Evolutionary conservation across 176 grass and related monocot species (phyloP).

Genomic region (Triticum timopheevii): DNA sequence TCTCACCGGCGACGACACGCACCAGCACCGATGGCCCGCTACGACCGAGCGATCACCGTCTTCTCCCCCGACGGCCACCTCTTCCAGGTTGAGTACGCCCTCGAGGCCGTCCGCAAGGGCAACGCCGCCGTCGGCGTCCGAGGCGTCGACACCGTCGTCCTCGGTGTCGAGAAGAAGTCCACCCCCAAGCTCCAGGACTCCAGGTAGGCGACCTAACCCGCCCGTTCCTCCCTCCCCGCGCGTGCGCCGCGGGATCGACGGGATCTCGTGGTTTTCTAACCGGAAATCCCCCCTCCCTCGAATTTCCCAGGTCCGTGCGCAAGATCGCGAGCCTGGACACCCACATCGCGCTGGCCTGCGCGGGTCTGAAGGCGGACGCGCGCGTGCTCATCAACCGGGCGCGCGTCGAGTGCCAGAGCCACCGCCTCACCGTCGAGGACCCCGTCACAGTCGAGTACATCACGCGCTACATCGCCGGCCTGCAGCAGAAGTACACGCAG

Average conservation of each 20-base stretch:
- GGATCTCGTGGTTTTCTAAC: conserved; percentile 30
- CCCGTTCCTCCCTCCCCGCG: background rate
- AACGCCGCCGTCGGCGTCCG: conserved; percentile 40
- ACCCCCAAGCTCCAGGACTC: conserved; percentile 98
- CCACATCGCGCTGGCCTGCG: conserved; percentile 88
- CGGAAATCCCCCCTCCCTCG: background rate
- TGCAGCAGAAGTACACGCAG: conserved; percentile 96
- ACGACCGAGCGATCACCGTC: conserved; percentile 96
- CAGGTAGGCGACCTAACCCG: conserved; percentile 40
- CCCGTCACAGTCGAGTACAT: conserved; percentile 94
- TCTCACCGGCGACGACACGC: background rate
- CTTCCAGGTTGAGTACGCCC: conserved; percentile 98
- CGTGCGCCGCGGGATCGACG: background rate
- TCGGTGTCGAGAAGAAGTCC: conserved; percentile 99
- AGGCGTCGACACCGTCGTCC: conserved; percentile 85
- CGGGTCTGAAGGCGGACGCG: conserved; percentile 93
- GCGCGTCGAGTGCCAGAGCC: conserved; percentile 92
- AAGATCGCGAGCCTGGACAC: conserved; percentile 92
- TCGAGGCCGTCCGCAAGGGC: conserved; percentile 95
- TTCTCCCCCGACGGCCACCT: conserved; percentile 99
- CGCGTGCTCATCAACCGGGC: conserved; percentile 84
- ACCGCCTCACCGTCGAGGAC: conserved; percentile 82
- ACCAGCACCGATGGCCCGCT: conserved; percentile 70
- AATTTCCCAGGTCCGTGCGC: conserved; percentile 53
- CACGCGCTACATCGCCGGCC: conserved; percentile 88